Evolutionary conservation across 345 rosid species (phyloP), one percentile per base, ranked within the genome.

Genomic region (Alliaria petiolata): DNA sequence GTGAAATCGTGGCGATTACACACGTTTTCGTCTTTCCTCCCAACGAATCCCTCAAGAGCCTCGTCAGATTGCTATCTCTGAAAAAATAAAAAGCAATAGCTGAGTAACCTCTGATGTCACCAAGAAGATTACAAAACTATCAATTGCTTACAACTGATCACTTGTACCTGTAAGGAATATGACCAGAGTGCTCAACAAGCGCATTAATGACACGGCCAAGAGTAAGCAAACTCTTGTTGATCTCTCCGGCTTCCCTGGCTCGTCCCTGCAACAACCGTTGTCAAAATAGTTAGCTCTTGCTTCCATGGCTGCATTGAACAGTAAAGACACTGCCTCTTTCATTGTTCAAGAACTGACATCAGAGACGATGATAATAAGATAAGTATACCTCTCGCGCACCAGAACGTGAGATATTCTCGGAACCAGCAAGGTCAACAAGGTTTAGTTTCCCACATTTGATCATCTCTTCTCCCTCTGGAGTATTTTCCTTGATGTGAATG

Each of bases 161-260:
- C 17, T 38, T 57, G 52, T 83, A 95, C 97, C 96, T 86, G 74
- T 91, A 95, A 64, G 98, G 99, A 57, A 95, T 85, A 86, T 95
- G 99, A 70, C 97, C 97, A 67, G 98, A 95, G 77, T 92, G 99
- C 80, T 95, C 98, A 59, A 95, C 99, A 26, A 95, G 98, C 2
- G 98, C 88, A 79, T 92, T 95, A 75, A 92, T 95, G 59, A 89
- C 93, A 70, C 97, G 98, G 44, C 99, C 98, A 75, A 92, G 98
- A 44, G 99, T 95, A 62, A 95, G 99, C 84, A 95, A 85, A 78
- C 98, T 95, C 78, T 95, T 95, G 78, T 95, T 95, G 54, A 95
- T 95, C 85, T 95, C 99, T 65, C 97, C 98, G 47, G 98, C 99
- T 83, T 95, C 99, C 83, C 99, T 88, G 70, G 97, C 99, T 81